Percentiles rank a stretch among this genome's conserved stretches.
phyloP scores from a whole-genome alignment of 345 rosid genomes.

The Citrus glauca region DNA sequence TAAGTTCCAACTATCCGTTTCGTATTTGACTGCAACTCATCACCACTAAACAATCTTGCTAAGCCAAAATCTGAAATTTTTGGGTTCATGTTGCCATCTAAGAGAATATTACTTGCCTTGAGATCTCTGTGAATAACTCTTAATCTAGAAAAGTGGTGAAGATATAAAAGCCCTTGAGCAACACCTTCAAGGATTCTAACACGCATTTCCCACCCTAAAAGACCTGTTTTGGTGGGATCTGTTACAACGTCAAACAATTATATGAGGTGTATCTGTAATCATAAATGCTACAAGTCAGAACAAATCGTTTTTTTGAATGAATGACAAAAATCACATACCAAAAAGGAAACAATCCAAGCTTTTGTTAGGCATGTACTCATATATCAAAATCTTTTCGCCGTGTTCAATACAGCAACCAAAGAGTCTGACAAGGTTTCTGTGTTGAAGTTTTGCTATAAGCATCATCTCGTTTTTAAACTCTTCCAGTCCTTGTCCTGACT shows the following conservation, averaged over 20 bases:
- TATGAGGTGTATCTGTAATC: background rate
- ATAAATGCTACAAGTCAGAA: background rate
- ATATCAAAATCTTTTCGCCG: background rate
- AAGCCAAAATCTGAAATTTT: constrained; percentile 14
- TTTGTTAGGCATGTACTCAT: background rate
- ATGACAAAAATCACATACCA: background rate
- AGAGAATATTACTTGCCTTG: constrained; percentile 3
- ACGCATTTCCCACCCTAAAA: background rate
- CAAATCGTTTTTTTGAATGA: no score
- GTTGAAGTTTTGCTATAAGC: background rate
- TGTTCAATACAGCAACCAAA: background rate
- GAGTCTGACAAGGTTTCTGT: background rate
- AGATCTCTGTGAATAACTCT: constrained; percentile 14
- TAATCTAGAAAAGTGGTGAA: constrained; percentile 10
- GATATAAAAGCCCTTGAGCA: constrained; percentile 2
- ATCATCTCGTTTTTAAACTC: background rate
- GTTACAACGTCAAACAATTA: background rate
- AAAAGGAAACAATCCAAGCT: background rate
- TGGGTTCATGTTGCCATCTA: constrained; percentile 10
- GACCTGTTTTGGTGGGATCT: background rate
- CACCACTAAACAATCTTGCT: constrained; percentile 2
- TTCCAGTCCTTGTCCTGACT: background rate
- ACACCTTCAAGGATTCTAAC: background rate
- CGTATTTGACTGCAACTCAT: background rate
- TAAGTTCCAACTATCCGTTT: constrained; percentile 9